These are phyloP conservation scores for Uronychia setigera DNA, from an alignment of 73 alveolate genomes.

Conservation along the genomic window DNA sequence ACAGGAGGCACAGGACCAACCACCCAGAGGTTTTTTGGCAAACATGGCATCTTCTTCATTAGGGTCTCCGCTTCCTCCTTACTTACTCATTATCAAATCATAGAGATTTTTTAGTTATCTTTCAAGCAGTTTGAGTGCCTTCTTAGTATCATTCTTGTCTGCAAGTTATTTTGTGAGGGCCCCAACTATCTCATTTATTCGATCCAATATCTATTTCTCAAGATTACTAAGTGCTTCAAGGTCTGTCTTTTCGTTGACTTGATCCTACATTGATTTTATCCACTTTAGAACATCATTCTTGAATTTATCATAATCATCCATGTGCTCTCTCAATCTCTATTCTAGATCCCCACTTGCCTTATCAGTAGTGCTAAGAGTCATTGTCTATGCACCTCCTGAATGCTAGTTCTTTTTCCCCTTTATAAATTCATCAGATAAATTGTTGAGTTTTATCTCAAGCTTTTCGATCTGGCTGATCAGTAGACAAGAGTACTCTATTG, in stretches of 20 bases:
- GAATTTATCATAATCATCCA: constrained; percentile 72
- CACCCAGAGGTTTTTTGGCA: constrained; percentile 95
- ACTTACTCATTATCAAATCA: constrained; percentile 58
- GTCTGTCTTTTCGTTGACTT: constrained; percentile 41
- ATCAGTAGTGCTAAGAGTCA: not conserved
- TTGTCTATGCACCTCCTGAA: not conserved
- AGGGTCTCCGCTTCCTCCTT: constrained; percentile 19
- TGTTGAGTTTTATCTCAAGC: constrained; percentile 23
- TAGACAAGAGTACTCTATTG: constrained; percentile 1
- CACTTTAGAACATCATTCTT: constrained; percentile 64
- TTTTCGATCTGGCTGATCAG: constrained; percentile 16
- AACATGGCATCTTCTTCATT: constrained; percentile 94
- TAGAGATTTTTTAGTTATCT: constrained; percentile 80
- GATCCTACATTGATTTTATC: constrained; percentile 21
- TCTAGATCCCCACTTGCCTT: constrained; percentile 55
- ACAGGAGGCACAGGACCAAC: constrained; percentile 97
- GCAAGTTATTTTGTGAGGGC: constrained; percentile 85
- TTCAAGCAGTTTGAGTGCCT: constrained; percentile 87
- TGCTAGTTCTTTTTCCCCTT: not conserved
- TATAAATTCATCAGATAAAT: not conserved
- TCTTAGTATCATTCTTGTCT: constrained; percentile 91
- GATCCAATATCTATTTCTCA: constrained; percentile 28
- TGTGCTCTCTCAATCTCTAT: constrained; percentile 55
- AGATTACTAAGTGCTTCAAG: constrained; percentile 37
- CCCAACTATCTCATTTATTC: constrained; percentile 39